Evolutionary conservation across 768 basidiomycete species (phyloP), one percentile per base, ranked within the genome.

Genomic region (Lepiota brunneoincarnata): DNA sequence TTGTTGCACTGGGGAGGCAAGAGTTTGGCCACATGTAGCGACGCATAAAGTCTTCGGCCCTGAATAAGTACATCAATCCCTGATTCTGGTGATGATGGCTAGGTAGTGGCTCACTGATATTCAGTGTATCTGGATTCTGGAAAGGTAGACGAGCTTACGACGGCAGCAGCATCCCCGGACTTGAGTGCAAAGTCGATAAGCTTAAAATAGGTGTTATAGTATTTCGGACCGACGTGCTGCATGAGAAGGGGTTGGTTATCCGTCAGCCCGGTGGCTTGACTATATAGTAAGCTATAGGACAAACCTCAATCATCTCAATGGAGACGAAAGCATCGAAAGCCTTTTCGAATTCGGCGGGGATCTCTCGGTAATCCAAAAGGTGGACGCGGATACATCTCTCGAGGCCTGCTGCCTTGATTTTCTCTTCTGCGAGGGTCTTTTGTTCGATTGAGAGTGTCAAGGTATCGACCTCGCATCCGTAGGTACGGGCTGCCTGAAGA

Each of bases 1-100:
- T 83, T 0, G 90, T 89, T 17, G 93, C 87, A 55, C 88, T 91
- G 2, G 93, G 93, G 21, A 95, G 75, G 71, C 90, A 93, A 1
- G 88, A 88, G 65, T 91, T 91, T 14, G 89, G 89, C 89, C 89
- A 91, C 86, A 91, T 91, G 68, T 91, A 91, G 54, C 83, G 82
- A 42, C 89, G 82, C 87, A 89, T 89, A 69, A 91, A 91, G 65
- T 91, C 89, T 64, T 90, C 87, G 12, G 87, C 80, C 69, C 87
- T 80, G 46, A 28, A 50, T 31, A 43, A 21, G 31, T 43, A 31
- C 47, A 49, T 35, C 54, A 58, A 47, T 18, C 42, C 43, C 15
- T 40, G 7, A n/a, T 44, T 34, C 18, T 46, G 41, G 40, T 11
- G 21, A 59, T 23, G 2, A 9, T 36, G 12, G 48, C 21, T 38